phyloP scores from a whole-genome alignment of 2,329 filamentous ascomycete species.

The Fusarium sp. region DNA sequence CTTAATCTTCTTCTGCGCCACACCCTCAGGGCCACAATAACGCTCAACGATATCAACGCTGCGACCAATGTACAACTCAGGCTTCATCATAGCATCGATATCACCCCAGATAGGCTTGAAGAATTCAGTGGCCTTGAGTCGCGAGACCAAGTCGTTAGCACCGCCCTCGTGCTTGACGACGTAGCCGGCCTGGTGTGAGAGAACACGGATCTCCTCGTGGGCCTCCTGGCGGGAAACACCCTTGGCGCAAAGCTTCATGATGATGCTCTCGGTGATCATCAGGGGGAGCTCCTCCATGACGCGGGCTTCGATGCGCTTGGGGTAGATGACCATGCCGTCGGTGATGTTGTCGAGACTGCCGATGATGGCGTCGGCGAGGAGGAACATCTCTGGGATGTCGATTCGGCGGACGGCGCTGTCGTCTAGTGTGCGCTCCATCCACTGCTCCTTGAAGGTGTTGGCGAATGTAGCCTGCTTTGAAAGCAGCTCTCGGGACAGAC shows the following conservation, averaged over 20 bases:
- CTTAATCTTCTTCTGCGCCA: conserved; percentile 30
- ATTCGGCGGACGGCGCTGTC: conserved; percentile 24
- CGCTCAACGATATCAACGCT: conserved; percentile 31
- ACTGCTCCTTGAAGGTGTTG: conserved; percentile 22
- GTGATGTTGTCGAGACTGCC: conserved; percentile 36
- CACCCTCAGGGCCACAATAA: conserved; percentile 25
- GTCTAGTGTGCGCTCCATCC: conserved; percentile 34
- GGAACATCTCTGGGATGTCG: conserved; percentile 37
- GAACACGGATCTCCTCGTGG: conserved; percentile 41
- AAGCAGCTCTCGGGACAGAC: conserved; percentile 23
- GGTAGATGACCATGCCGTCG: conserved; percentile 41
- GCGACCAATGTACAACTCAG: conserved; percentile 33
- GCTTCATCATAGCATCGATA: conserved; percentile 34
- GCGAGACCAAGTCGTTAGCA: conserved; percentile 36
- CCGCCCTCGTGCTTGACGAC: conserved; percentile 25
- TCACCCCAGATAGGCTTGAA: conserved; percentile 39
- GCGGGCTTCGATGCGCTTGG: conserved; percentile 18
- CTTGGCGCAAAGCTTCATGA: conserved; percentile 36
- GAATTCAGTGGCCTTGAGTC: conserved; percentile 40
- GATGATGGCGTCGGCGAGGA: conserved; percentile 34
- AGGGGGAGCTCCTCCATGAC: conserved; percentile 30
- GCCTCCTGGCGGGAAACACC: conserved; percentile 37
- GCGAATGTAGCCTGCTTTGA: conserved; percentile 20
- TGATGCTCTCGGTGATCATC: conserved; percentile 41
- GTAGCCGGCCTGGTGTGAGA: conserved; percentile 32